A percentile compares a stretch with the other conserved stretches of the same genome.
Evolutionary conservation across 2,329 filamentous ascomycete species (phyloP).

Genomic region (Alternaria angustiovoidea): DNA sequence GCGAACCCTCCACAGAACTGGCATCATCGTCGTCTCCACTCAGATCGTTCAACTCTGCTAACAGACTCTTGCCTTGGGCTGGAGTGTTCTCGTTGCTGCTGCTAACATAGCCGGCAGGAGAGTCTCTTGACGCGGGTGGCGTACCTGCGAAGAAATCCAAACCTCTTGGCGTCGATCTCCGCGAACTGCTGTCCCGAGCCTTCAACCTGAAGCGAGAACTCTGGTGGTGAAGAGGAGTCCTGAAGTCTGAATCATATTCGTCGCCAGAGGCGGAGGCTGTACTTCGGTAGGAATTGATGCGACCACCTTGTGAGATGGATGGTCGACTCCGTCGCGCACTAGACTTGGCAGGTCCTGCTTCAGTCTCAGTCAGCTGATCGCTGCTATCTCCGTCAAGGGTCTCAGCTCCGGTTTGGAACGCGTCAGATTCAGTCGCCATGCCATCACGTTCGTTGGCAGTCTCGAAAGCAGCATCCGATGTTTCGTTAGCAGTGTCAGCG

Average conservation of each 20-base stretch:
- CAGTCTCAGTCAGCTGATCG: constrained; percentile 87
- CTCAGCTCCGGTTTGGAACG: constrained; percentile 93
- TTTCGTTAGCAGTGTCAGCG: constrained; percentile 84
- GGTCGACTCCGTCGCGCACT: constrained; percentile 50
- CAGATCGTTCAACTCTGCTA: constrained; percentile 86
- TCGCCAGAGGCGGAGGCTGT: constrained; percentile 87
- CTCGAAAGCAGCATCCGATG: constrained; percentile 69
- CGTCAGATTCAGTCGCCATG: constrained; percentile 83
- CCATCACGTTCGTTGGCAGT: constrained; percentile 77
- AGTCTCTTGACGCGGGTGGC: constrained; percentile 64
- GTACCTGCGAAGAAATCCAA: constrained; percentile 68
- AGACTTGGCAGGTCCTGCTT: constrained; percentile 57
- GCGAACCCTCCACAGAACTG: constrained; percentile 46
- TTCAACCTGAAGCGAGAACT: constrained; percentile 76
- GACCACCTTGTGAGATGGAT: constrained; percentile 59
- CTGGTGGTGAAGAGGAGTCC: constrained; percentile 70
- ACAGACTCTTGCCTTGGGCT: constrained; percentile 78
- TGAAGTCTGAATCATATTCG: constrained; percentile 71
- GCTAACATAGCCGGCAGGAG: constrained; percentile 60
- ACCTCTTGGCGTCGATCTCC: constrained; percentile 64
- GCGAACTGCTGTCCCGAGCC: constrained; percentile 68
- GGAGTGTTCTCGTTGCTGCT: constrained; percentile 56
- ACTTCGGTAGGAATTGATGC: constrained; percentile 78
- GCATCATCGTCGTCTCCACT: constrained; percentile 71
- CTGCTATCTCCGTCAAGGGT: constrained; percentile 73